Evolutionary conservation across 2,329 filamentous ascomycete genomes (phyloP).

Genomic region (Lecanicillium sp.): DNA sequence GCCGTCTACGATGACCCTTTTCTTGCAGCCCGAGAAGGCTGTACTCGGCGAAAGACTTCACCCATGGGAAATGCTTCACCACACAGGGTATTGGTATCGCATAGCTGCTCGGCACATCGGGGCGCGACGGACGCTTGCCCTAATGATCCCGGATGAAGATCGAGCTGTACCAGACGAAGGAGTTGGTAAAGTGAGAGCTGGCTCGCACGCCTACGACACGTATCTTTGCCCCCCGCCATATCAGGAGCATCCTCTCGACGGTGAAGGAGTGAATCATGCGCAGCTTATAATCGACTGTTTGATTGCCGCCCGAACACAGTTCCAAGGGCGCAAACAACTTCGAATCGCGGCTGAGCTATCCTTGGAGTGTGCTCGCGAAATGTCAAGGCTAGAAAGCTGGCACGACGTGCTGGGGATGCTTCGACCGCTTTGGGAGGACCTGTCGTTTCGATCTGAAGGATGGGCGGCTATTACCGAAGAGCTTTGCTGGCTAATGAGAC

Average conservation of each 20-base stretch:
- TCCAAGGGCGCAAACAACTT: conserved; percentile 42
- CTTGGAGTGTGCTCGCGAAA: conserved; percentile 48
- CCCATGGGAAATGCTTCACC: conserved; percentile 57
- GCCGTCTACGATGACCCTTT: conserved; percentile 35
- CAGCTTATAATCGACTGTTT: conserved; percentile 46
- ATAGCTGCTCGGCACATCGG: conserved; percentile 49
- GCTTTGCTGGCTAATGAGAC: conserved; percentile 51
- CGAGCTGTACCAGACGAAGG: conserved; percentile 41
- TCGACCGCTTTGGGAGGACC: conserved; percentile 47
- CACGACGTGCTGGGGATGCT: conserved; percentile 45
- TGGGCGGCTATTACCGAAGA: conserved; percentile 55
- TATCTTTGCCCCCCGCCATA: conserved; percentile 59
- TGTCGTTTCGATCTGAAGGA: conserved; percentile 47
- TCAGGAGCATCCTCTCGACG: conserved; percentile 46
- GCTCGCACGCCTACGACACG: conserved; percentile 52
- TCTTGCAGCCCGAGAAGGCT: conserved; percentile 49
- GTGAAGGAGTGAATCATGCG: conserved; percentile 45
- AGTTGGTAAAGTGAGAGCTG: conserved; percentile 36
- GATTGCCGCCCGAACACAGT: conserved; percentile 43
- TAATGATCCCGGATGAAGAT: conserved; percentile 51
- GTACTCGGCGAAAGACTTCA: conserved; percentile 48
- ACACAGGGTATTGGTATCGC: conserved; percentile 60
- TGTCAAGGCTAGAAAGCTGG: conserved; percentile 42
- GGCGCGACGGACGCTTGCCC: conserved; percentile 44
- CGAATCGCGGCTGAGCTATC: conserved; percentile 48